phyloP scores from a whole-genome alignment of 2,329 filamentous ascomycete species.

The Decorospora gaudefroyi region DNA sequence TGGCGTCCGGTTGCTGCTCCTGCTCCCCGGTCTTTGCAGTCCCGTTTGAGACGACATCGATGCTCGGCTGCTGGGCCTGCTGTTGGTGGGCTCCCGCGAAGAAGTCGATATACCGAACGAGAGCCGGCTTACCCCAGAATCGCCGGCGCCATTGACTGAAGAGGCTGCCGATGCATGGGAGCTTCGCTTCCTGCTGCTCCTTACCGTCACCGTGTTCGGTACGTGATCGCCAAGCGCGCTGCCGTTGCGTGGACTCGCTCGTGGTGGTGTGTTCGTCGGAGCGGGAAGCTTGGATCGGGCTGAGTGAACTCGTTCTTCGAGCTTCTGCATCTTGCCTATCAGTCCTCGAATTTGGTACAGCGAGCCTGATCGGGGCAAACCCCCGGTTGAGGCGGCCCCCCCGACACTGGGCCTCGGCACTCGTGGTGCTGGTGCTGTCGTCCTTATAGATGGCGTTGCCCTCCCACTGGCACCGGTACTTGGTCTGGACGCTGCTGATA shows the following conservation, averaged over 20 bases:
- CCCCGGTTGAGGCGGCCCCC: conserved; percentile 55
- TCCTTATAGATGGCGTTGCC: conserved; percentile 52
- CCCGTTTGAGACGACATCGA: conserved; percentile 39
- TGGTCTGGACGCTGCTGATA: conserved; percentile 53
- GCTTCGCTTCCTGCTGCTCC: conserved; percentile 70
- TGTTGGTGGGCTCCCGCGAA: conserved; percentile 45
- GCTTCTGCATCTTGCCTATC: conserved; percentile 94
- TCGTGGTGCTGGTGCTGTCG: conserved; percentile 44
- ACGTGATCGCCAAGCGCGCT: conserved; percentile 55
- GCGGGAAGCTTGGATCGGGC: conserved; percentile 90
- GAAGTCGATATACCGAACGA: conserved; percentile 54
- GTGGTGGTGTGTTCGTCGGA: conserved; percentile 75
- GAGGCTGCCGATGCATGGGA: conserved; percentile 57
- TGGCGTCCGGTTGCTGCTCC: conserved; percentile 68
- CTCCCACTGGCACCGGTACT: conserved; percentile 42
- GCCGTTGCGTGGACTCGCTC: conserved; percentile 71
- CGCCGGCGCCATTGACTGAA: conserved; percentile 29
- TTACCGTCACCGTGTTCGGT: conserved; percentile 62
- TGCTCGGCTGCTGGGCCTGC: conserved; percentile 74
- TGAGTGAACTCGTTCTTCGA: conserved; percentile 90
- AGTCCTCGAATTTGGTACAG: conserved; percentile 91
- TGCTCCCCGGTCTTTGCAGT: conserved; percentile 59
- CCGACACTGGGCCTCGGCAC: conserved; percentile 50
- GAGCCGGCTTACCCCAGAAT: conserved; percentile 50
- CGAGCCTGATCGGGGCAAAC: conserved; percentile 67